Base-by-base conservation (phyloP, 345 rosid species). In the Eutrema heterophyllum region DNA sequence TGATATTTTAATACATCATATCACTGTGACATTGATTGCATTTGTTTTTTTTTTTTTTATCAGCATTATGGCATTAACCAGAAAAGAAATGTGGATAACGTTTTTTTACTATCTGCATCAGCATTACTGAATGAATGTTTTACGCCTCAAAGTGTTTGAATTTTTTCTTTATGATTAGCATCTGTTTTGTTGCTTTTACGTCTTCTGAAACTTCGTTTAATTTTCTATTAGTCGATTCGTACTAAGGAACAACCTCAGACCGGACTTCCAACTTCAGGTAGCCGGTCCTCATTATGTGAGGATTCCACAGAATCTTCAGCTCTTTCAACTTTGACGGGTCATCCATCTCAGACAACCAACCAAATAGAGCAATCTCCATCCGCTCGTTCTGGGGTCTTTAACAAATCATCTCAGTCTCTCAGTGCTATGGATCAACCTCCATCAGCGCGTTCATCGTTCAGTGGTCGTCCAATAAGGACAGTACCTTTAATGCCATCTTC, bases 221-320 rank as follows among this genome's bases (percentile, higher is more conserved):
- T 75, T 73, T 52, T 75, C 24, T 66, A 44, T 66, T 83, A 91
- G 98, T 77, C 90, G 72, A 86, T 87, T 78, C 87, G 81, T 68
- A 78, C 81, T 65, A 77, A 75, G 77, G 98, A 88, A 52, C 96
- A 83, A 43, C 72, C 82, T 35, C 70, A 75, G 45, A 68, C 87
- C 33, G 76, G 78, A 65, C 86, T 78, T 67, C 77, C 91, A 54
- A 65, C 81, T 59, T 55, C 83, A 57, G 72, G 76, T 68, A 73
- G 51, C 67, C 81, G 78, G 65, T 56, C 83, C n/a, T 73, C 85
- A 39, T 21, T 67, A 14, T 36, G 71, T 45, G 56, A 45, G 51
- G 84, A 72, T 60, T 40, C 79, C n/a, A 35, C 59, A 54, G 90
- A 87, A 32, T 39, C 82, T 52, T 68, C 80, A 24, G 77, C 78